A percentile compares a stretch with the other conserved stretches of the same genome.
Conservation (phyloP, 805 yeast genomes). For the Saccharomycopsis oosterbeekiorum region DNA sequence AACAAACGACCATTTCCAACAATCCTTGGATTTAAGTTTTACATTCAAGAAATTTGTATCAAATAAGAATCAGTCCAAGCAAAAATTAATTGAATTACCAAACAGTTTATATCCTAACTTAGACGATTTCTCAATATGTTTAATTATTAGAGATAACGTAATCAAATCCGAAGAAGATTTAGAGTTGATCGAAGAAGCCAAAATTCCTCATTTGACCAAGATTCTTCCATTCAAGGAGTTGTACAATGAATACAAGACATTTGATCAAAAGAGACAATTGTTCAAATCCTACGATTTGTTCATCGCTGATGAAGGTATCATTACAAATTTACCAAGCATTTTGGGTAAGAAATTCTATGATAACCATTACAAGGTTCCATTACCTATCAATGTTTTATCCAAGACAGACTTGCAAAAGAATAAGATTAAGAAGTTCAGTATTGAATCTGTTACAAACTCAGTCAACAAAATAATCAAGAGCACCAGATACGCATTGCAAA, state of each 20-base stretch:
- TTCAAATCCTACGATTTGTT: slow-evolving; percentile 61
- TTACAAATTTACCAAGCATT: slow-evolving; percentile 70
- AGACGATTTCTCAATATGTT: slow-evolving; percentile 42
- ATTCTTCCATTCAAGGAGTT: slow-evolving; percentile 56
- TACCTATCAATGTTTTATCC: slow-evolving; percentile 44
- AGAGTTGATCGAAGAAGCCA: slow-evolving; percentile 36
- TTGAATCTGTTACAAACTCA: slow-evolving; percentile 45
- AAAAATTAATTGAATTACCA: slow-evolving; percentile 26
- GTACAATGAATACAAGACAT: slow-evolving; percentile 80
- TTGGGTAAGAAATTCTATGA: slow-evolving; percentile 80
- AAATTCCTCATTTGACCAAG: slow-evolving; percentile 32
- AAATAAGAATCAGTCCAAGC: slow-evolving; percentile 27
- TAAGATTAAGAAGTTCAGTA: slow-evolving; percentile 33
- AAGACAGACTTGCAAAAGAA: slow-evolving; percentile 19
- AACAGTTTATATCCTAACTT: slow-evolving; percentile 27
- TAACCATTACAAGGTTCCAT: slow-evolving; percentile 49
- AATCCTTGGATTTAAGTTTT: slow-evolving; percentile 7
- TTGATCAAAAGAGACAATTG: slow-evolving; percentile 76
- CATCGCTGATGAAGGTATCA: slow-evolving; percentile 73
- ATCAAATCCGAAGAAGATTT: slow-evolving; percentile 33
- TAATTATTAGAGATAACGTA: slow-evolving; percentile 57
- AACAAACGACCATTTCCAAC: slow-evolving; percentile 22
- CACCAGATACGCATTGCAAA: slow-evolving; percentile 57
- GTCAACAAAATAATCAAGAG: slow-evolving; percentile 48
- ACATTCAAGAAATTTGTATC: slow-evolving; percentile 16